Evolutionary conservation across 73 alveolate species (phyloP).

Genomic region (Symbiodinium pilosum): DNA sequence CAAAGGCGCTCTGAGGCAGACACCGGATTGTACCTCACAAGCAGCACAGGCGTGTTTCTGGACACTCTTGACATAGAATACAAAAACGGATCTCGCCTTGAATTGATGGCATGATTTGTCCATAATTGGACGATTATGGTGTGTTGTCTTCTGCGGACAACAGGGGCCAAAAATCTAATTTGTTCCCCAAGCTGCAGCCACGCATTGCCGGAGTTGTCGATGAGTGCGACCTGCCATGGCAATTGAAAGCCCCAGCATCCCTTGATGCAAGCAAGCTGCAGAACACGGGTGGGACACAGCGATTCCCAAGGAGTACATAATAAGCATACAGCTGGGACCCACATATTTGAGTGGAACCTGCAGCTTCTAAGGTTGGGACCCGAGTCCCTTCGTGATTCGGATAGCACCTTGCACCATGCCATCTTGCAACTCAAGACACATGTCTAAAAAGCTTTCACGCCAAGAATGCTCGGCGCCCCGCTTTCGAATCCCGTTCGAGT

Average conservation of each 20-base stretch:
- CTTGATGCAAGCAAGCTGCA: no score
- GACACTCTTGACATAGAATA: not conserved
- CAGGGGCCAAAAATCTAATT: not conserved
- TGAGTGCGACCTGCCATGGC: constrained; percentile 31
- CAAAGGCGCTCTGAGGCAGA: not conserved
- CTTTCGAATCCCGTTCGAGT: constrained; percentile 95
- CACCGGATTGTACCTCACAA: not conserved
- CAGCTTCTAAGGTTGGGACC: not conserved
- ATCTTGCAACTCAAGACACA: not conserved
- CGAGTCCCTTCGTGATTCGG: constrained; percentile 91
- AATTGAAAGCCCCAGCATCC: no score
- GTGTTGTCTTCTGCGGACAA: no score
- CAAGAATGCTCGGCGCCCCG: not conserved
- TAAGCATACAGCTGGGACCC: no score
- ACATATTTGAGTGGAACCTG: not conserved
- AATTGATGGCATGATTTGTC: no score
- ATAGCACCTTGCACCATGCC: not conserved
- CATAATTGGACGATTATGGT: no score
- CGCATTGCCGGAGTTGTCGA: constrained; percentile 80
- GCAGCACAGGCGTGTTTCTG: not conserved
- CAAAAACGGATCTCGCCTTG: not conserved
- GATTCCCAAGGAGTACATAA: no score
- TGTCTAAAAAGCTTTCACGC: not conserved
- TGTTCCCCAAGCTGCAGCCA: constrained; percentile 18
- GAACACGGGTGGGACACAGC: no score